Evolutionary conservation across 805 yeast genomes (phyloP).

Genomic region (Alloascoidea hylecoeti): DNA sequence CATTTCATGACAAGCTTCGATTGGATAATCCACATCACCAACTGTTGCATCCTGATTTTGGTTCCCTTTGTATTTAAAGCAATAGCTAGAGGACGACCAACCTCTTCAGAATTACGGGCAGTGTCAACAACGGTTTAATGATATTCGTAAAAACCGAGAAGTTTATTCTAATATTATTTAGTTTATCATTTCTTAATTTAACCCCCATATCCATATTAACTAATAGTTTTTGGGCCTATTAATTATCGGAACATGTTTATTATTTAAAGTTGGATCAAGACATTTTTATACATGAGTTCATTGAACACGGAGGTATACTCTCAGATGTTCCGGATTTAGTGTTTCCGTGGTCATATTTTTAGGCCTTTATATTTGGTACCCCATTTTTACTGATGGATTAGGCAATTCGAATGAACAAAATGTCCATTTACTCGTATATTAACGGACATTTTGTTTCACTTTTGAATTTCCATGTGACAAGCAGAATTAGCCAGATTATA

Average conservation of each 20-base stretch:
- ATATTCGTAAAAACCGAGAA: conserved; percentile 85
- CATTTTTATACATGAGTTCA: no score
- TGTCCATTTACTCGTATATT: no score
- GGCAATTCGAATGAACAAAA: no score
- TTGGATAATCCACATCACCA: conserved; percentile 54
- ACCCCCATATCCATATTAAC: conserved; percentile 58
- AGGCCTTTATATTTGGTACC: no score
- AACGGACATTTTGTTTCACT: no score
- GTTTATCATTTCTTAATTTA: conserved; percentile 74
- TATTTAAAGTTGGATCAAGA: neutral
- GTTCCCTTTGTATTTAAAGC: conserved; percentile 90
- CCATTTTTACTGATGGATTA: no score
- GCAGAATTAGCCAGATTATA: no score
- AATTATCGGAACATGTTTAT: neutral
- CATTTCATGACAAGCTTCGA: conserved; percentile 67
- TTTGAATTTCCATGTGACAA: no score
- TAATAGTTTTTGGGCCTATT: conserved; percentile 61
- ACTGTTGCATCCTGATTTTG: conserved; percentile 78
- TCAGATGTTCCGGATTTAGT: no score
- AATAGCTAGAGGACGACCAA: conserved; percentile 80
- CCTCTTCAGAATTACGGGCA: conserved; percentile 69
- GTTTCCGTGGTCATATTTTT: no score
- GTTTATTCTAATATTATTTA: conserved; percentile 82
- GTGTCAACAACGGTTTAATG: conserved; percentile 81
- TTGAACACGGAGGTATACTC: no score